Percentiles rank a stretch among this genome's conserved stretches.
Conservation (phyloP, 2,329 filamentous ascomycete genomes). For the Fusarium sp. region DNA sequence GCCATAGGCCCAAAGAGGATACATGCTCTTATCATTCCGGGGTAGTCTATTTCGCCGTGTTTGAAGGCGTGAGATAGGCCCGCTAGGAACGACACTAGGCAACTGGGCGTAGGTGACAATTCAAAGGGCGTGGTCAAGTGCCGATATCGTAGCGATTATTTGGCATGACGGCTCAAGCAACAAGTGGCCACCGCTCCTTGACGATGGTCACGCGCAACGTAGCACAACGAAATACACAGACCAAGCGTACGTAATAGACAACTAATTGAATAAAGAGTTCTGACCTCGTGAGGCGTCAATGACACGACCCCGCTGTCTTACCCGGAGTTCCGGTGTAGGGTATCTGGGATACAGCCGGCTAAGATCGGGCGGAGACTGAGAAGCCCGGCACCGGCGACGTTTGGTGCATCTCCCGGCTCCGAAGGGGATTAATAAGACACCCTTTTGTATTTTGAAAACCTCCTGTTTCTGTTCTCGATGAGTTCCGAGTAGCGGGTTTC, state of each 20-base stretch:
- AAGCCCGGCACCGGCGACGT: constrained; percentile 40
- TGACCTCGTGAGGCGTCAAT: constrained; percentile 17
- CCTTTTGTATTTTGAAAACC: neutral
- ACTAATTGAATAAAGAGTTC: constrained; percentile 2
- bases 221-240: neutral
- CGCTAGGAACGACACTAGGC: constrained; percentile 16
- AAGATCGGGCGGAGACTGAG: constrained; percentile 32
- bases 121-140: constrained; percentile 31
- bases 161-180: neutral
- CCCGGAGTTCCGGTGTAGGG: constrained; percentile 30
- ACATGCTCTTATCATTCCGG: neutral
- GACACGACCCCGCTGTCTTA: constrained; percentile 23
- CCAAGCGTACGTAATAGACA: constrained; percentile 26
- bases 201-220: constrained; percentile 12
- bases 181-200: constrained; percentile 3
- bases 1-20: neutral
- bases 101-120: constrained; percentile 28
- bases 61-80: neutral
- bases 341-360: constrained; percentile 41
- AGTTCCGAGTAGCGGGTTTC: neutral
- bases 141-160: constrained; percentile 20
- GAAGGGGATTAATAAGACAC: constrained; percentile 28
- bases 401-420: constrained; percentile 29
- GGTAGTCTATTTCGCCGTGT: neutral
- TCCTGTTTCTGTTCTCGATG: neutral